Evolutionary conservation across 192 early-diverging fungal species (phyloP).

Genomic region (Pilaira anomala): DNA sequence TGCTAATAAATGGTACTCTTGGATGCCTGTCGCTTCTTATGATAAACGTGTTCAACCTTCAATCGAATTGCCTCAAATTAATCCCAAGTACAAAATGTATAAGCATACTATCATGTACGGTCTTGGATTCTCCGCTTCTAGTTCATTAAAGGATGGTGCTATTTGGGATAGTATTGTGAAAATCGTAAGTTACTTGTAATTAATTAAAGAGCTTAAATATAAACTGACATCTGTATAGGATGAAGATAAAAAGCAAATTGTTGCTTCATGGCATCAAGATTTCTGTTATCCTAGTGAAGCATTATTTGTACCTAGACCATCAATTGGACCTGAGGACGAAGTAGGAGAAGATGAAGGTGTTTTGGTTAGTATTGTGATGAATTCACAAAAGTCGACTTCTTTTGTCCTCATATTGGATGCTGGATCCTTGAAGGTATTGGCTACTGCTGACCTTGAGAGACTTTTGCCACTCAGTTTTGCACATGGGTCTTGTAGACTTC

Average conservation of each 20-base stretch:
- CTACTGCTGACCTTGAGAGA: constrained; percentile 61
- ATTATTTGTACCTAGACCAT: constrained; percentile 63
- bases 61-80: constrained; percentile 42
- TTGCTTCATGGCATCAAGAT: constrained; percentile 49
- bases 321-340: constrained; percentile 26
- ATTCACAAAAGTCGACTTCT: constrained; percentile 57
- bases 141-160: constrained; percentile 22
- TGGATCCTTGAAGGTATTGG: constrained; percentile 60
- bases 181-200: constrained; percentile 30
- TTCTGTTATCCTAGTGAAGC: constrained; percentile 82
- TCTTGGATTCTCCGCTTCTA: constrained; percentile 37
- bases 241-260: constrained; percentile 31
- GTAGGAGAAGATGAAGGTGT: constrained; percentile 77
- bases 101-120: constrained; percentile 38
- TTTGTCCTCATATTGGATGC: constrained; percentile 78
- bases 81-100: constrained; percentile 30
- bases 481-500: constrained; percentile 47
- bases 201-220: not conserved
- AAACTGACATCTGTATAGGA: constrained; percentile 23
- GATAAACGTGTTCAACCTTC: constrained; percentile 25
- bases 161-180: constrained; percentile 51
- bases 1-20: constrained; percentile 17
- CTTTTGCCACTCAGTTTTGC: constrained; percentile 72
- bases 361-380: constrained; percentile 70
- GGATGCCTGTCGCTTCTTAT: constrained; percentile 29